Percentiles rank a stretch among this genome's conserved stretches.
These are phyloP conservation scores for Dinochytrium kinnereticum DNA, from an alignment of 371 early-diverging fungal species.

Conservation along the genomic window DNA sequence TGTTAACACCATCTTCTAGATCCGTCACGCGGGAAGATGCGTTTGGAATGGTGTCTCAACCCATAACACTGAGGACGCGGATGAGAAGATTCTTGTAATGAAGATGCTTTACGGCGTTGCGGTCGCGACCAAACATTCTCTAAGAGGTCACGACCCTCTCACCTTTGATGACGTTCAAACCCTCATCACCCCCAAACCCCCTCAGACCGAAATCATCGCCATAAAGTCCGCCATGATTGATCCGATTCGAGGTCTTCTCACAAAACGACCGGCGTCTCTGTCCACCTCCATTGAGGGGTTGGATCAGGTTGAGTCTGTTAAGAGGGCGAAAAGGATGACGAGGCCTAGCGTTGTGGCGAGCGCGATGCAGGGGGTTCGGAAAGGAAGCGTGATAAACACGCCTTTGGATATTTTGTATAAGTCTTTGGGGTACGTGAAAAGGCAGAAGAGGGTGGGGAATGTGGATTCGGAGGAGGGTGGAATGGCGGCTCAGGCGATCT, in stretches of 20 bases:
- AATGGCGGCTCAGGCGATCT: slow-evolving; percentile 23
- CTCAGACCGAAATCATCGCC: background rate
- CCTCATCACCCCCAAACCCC: background rate
- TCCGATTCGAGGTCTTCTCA: background rate
- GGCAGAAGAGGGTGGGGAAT: background rate
- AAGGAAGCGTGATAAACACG: background rate
- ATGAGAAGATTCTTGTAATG: slow-evolving; percentile 71
- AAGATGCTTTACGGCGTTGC: slow-evolving; percentile 72
- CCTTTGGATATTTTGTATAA: background rate
- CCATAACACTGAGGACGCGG: slow-evolving; percentile 53
- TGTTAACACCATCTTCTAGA: no score
- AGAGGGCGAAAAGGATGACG: background rate
- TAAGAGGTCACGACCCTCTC: slow-evolving; percentile 67
- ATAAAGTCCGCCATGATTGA: background rate
- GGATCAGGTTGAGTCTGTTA: background rate
- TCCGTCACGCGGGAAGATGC: no score
- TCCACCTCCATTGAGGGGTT: background rate
- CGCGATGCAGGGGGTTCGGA: background rate
- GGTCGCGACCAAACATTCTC: slow-evolving; percentile 70
- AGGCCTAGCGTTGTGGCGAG: background rate
- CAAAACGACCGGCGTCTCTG: background rate
- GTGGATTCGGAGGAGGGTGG: slow-evolving; percentile 37
- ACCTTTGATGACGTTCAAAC: slow-evolving; percentile 14
- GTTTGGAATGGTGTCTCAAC: slow-evolving; percentile 64
- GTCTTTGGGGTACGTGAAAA: background rate